Base-by-base conservation (phyloP, 1,284 basidiomycete genomes). In the Uromyces viciae-fabae region DNA sequence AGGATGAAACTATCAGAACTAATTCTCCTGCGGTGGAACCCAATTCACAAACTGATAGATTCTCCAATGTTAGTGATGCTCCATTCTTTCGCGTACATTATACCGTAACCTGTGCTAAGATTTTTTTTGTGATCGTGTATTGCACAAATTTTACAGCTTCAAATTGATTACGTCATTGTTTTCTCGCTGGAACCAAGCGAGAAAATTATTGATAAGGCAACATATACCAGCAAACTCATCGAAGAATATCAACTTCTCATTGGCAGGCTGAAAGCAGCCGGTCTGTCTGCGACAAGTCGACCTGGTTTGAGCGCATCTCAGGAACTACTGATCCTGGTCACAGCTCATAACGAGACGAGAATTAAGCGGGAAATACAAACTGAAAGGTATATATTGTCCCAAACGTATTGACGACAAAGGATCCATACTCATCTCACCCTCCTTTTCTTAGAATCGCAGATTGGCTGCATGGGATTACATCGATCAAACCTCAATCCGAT, bases 311-410 rank as follows among this genome's bases (percentile, higher is more conserved):
- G 89, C 31, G 82, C 79, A 15, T 88, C 92, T 75, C 92, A 92
- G 5, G 92, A 95, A 83, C 85, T 96, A 3, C 88, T 95, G 72
- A 87, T 97, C 3, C 91, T 97, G 82, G 89, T 97, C 19, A 88
- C 89, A 15, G 52, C 56, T n/a, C 93, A 92, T 81, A 90, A 91
- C 0, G 87, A 89, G 58, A 87, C 87, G 54, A 89, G 91, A 79
- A 86, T 96, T 14, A 85, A 89, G 46, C 89, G 89, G 75, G 88
- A 96, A 17, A 89, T 92, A 0, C 90, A 90, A 82, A 88, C 90
- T 49, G 94, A 96, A 87, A 88, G 91, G 93, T 81, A 64, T 28
- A 33, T 46, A 22, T n/a, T 31, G 36, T 17, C 19, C 60, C 11
- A 52, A 9, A 60, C 19, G 2, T 9, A 4, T 31, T 33, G n/a